phyloP scores from a whole-genome alignment of 2,329 filamentous ascomycete genomes.

The Calonectria leucothoes region DNA sequence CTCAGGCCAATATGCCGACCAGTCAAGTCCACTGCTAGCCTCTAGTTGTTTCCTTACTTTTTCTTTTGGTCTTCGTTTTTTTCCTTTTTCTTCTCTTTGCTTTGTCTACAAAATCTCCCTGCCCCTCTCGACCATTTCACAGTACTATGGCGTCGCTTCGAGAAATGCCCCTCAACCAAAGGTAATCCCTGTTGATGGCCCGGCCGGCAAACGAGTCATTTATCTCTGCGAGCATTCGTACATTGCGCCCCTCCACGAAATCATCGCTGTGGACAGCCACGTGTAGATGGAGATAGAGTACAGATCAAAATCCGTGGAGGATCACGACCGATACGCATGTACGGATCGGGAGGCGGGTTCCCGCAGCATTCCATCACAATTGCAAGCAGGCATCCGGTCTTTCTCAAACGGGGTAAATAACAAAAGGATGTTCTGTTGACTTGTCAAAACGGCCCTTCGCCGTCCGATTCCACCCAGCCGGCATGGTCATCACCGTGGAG shows the following conservation, averaged over 20 bases:
- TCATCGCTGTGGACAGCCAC: slow-evolving; percentile 27
- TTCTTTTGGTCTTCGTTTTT: background rate
- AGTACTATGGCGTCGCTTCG: background rate
- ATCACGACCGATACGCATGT: too few relatives aligned
- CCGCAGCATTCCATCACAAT: slow-evolving; percentile 1
- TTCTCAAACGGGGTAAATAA: background rate
- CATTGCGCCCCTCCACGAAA: background rate
- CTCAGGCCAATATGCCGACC: slow-evolving; percentile 10
- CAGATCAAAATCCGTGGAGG: too few relatives aligned
- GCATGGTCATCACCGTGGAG: slow-evolving; percentile 32
- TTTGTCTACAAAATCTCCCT: slow-evolving; percentile 17
- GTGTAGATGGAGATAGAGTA: slow-evolving; percentile 28
- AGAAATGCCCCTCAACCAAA: background rate
- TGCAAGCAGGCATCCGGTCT: background rate
- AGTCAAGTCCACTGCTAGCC: background rate
- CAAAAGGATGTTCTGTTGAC: background rate
- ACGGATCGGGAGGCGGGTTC: background rate
- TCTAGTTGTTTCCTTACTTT: background rate
- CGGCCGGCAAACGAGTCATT: slow-evolving; percentile 12
- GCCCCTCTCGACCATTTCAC: background rate
- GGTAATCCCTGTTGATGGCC: background rate
- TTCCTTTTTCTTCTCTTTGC: slow-evolving; percentile 6
- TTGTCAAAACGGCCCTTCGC: slow-evolving; percentile 24
- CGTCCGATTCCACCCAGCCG: slow-evolving; percentile 17
- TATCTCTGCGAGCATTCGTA: background rate